Evolutionary conservation across 306 rosid species (phyloP).

Genomic region (Sophora flavescens): DNA sequence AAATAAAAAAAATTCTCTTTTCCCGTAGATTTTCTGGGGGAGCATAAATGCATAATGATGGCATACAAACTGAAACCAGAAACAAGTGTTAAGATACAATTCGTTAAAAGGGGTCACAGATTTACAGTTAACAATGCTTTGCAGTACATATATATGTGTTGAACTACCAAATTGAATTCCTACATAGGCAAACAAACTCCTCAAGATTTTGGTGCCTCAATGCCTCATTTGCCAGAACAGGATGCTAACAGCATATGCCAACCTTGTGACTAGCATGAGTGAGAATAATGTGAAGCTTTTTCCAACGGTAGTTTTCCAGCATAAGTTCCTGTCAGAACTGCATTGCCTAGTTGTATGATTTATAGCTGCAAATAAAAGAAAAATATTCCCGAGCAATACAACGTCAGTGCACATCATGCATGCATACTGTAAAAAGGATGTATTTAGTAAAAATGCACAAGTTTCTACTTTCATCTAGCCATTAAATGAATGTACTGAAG

Average conservation of each 20-base stretch:
- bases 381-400: slow-evolving; percentile 32
- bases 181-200: slow-evolving; percentile 44
- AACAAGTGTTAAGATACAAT: slow-evolving; percentile 48
- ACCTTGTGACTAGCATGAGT: slow-evolving; percentile 35
- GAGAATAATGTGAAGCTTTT: slow-evolving; percentile 38
- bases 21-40: slow-evolving; percentile 20
- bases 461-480: slow-evolving; percentile 23
- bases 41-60: no score
- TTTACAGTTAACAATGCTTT: slow-evolving; percentile 46
- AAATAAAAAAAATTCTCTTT: neutral
- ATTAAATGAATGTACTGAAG: slow-evolving; percentile 19
- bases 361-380: slow-evolving; percentile 47
- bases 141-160: slow-evolving; percentile 54
- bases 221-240: slow-evolving; percentile 42
- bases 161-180: slow-evolving; percentile 55
- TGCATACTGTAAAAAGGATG: neutral
- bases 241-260: slow-evolving; percentile 26
- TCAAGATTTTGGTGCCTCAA: slow-evolving; percentile 38
- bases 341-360: slow-evolving; percentile 32
- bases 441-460: slow-evolving; percentile 12
- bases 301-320: slow-evolving; percentile 25
- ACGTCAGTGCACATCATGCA: neutral
- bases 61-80: slow-evolving; percentile 46
- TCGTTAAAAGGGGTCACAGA: slow-evolving; percentile 47
- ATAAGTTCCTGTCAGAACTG: slow-evolving; percentile 31